Percentiles rank a stretch among this genome's conserved stretches.
Evolutionary conservation across 495 filamentous ascomycete species (phyloP).

Genomic region (Ramalina peruviana): DNA sequence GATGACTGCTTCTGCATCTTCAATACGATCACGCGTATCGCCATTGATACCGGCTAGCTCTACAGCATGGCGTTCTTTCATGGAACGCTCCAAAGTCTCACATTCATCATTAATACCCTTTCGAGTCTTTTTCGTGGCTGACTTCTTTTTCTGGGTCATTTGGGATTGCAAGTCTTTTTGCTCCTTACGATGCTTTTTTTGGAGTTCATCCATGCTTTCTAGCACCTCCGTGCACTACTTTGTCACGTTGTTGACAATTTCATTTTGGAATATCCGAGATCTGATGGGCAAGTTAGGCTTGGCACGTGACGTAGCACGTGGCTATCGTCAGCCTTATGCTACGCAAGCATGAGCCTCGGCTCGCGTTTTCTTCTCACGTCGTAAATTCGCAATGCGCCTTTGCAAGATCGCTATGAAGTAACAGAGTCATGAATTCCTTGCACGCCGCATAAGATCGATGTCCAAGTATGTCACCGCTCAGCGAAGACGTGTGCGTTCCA

Average conservation of each 20-base stretch:
- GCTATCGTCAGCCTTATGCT: too few species aligned
- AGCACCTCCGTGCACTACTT: background rate
- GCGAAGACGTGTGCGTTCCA: too few species aligned
- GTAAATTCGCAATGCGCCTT: too few species aligned
- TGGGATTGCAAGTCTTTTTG: slow-evolving; percentile 68
- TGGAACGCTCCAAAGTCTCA: slow-evolving; percentile 50
- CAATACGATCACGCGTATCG: slow-evolving; percentile 9
- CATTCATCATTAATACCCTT: slow-evolving; percentile 81
- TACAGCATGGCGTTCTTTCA: slow-evolving; percentile 50
- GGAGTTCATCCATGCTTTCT: slow-evolving; percentile 52
- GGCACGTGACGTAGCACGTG: too few species aligned
- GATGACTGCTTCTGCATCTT: background rate
- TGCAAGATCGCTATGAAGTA: too few species aligned
- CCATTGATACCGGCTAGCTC: slow-evolving; percentile 51
- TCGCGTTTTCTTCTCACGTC: too few species aligned
- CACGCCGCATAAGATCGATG: too few species aligned
- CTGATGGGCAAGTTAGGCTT: too few species aligned
- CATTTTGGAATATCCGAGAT: background rate
- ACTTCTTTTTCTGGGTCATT: slow-evolving; percentile 89
- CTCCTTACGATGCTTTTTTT: slow-evolving; percentile 75
- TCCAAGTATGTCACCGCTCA: too few species aligned
- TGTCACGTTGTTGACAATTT: background rate
- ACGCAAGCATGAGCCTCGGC: too few species aligned
- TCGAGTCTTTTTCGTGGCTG: slow-evolving; percentile 88
- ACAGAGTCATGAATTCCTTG: too few species aligned